Conservation (phyloP, 164 flowering plant genomes). For the Euptelea pleiosperma region DNA sequence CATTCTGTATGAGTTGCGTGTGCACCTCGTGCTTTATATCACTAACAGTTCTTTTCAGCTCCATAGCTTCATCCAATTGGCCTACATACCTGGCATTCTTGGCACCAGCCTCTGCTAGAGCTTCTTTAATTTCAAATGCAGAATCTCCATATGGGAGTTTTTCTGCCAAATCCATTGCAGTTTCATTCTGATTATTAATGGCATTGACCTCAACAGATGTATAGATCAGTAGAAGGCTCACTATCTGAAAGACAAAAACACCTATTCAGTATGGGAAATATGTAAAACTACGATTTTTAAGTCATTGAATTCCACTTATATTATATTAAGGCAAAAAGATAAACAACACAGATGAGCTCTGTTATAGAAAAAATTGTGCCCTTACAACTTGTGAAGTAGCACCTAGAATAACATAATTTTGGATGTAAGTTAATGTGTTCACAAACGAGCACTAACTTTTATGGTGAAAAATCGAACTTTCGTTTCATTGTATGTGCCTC, state of each 20-base stretch:
- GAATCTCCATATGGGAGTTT: constrained; percentile 78
- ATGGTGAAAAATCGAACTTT: too few relatives aligned
- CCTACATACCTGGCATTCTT: constrained; percentile 72
- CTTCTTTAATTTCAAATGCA: constrained; percentile 62
- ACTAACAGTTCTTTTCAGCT: constrained; percentile 84
- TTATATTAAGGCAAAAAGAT: too few relatives aligned
- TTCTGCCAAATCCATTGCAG: constrained; percentile 91
- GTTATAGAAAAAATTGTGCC: too few relatives aligned
- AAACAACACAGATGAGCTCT: too few relatives aligned
- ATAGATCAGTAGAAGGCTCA: constrained; percentile 51
- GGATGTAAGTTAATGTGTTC: too few relatives aligned
- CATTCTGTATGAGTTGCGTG: constrained; percentile 76
- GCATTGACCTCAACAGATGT: constrained; percentile 66
- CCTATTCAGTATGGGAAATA: not conserved
- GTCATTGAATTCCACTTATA: too few relatives aligned
- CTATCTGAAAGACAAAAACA: constrained; percentile 43
- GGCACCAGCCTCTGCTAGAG: constrained; percentile 77
- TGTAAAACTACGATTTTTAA: not conserved
- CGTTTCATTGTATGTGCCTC: too few relatives aligned
- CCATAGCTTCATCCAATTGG: constrained; percentile 63
- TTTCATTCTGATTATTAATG: constrained; percentile 69
- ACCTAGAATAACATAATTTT: too few relatives aligned
- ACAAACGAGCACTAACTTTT: too few relatives aligned
- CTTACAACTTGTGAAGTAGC: too few relatives aligned
- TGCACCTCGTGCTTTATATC: constrained; percentile 92